Evolutionary conservation across 257 asterid genomes (phyloP).

Genomic region (Primulina eburnea): DNA sequence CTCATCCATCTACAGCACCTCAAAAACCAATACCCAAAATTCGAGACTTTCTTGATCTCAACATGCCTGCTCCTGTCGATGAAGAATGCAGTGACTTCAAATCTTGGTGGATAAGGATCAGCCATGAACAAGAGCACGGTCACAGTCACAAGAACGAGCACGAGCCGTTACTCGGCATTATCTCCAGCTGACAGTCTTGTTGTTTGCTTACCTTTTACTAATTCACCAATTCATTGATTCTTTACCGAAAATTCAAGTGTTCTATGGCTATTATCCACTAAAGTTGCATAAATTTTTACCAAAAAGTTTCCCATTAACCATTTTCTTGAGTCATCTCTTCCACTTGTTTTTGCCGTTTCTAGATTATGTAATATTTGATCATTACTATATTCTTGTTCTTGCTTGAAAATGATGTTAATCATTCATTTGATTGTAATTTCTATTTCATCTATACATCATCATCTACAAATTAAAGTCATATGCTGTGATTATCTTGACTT

Average conservation of each 20-base stretch:
- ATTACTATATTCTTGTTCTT: conserved; percentile 23
- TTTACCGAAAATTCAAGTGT: conserved; percentile 26
- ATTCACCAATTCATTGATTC: conserved; percentile 53
- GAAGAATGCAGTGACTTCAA: conserved; percentile 50
- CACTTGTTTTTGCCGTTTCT: conserved; percentile 21
- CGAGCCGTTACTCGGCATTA: conserved; percentile 48
- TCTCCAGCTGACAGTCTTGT: conserved; percentile 31
- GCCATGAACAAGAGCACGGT: conserved; percentile 2
- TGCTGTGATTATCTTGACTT: conserved; percentile 27
- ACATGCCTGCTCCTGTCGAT: conserved; percentile 84
- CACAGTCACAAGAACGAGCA: conserved; percentile 25
- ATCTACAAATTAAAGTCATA: background rate
- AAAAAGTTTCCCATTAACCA: conserved; percentile 7
- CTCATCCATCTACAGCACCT: conserved; percentile 16
- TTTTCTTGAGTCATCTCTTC: conserved; percentile 10
- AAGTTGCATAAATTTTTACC: background rate
- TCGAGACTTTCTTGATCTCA: conserved; percentile 76
- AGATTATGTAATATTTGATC: conserved; percentile 25
- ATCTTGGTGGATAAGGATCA: conserved; percentile 66
- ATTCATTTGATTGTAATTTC: background rate
- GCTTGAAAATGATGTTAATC: conserved; percentile 7
- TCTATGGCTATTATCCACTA: background rate
- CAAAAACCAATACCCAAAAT: conserved; percentile 38
- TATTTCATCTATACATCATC: conserved; percentile 1
- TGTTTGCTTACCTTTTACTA: background rate